These are phyloP conservation scores for Bromus sterilis DNA, from an alignment of 176 grass and related monocot species.

Conservation along the genomic window DNA sequence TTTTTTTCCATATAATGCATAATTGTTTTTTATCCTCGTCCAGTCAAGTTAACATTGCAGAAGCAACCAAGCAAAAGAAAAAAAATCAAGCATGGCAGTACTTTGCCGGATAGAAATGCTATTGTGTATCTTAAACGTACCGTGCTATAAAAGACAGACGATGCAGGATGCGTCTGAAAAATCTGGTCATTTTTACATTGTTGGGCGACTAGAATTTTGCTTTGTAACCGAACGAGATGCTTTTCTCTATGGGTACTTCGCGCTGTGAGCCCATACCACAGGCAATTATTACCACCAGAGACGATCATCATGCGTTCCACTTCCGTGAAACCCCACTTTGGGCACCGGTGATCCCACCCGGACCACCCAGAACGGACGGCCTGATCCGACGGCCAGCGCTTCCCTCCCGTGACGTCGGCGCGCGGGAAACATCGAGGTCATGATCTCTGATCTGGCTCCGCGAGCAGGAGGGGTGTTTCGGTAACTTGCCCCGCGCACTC, in stretches of 20 bases:
- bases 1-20: too few species aligned
- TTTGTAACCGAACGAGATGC: too few species aligned
- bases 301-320: background rate
- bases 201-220: too few species aligned
- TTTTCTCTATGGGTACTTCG: background rate
- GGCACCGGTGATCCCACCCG: background rate
- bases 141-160: too few species aligned
- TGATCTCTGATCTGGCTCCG: background rate
- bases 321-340: background rate
- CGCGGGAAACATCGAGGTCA: constrained; percentile 21
- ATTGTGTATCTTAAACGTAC: too few species aligned
- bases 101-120: too few species aligned
- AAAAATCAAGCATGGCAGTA: too few species aligned
- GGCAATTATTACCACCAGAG: background rate
- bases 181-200: too few species aligned
- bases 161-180: too few species aligned
- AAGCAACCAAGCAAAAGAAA: too few species aligned
- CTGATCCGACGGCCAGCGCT: constrained; percentile 1
- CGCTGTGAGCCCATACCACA: background rate
- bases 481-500: constrained; percentile 4
- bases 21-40: too few species aligned
- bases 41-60: too few species aligned
- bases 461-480: background rate
- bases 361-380: background rate
- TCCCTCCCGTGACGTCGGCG: background rate